Conservation (phyloP, 805 yeast genomes). For the Saccharomycopsis sp. region DNA sequence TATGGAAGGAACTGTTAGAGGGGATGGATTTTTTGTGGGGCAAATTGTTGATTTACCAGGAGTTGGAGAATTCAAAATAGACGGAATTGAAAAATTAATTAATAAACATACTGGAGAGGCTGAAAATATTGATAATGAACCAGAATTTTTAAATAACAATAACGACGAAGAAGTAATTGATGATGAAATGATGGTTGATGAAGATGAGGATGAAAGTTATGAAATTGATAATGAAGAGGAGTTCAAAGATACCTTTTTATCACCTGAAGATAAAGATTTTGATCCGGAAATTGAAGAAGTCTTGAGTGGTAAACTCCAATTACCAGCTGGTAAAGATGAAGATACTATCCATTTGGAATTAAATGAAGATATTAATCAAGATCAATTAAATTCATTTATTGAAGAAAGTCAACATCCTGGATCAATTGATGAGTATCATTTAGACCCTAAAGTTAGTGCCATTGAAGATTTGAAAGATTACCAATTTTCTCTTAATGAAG, state of each 20-base stretch:
- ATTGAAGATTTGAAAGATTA: slow-evolving; percentile 65
- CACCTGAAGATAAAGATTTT: slow-evolving; percentile 30
- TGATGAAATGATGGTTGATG: slow-evolving; percentile 16
- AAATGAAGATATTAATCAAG: slow-evolving; percentile 74
- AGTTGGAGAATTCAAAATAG: slow-evolving; percentile 77
- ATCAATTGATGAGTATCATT: slow-evolving; percentile 84
- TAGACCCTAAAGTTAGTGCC: slow-evolving; percentile 67
- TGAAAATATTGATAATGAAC: background rate
- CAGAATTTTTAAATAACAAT: background rate
- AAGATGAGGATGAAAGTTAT: slow-evolving; percentile 19
- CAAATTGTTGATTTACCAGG: slow-evolving; percentile 81
- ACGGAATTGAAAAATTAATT: slow-evolving; percentile 46
- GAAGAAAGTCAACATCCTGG: slow-evolving; percentile 57
- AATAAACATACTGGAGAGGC: slow-evolving; percentile 23
- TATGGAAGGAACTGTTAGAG: slow-evolving; percentile 80
- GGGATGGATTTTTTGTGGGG: slow-evolving; percentile 70
- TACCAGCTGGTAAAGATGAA: slow-evolving; percentile 34
- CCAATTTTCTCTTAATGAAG: slow-evolving; percentile 75
- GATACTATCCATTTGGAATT: too few relatives aligned
- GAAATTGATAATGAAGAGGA: slow-evolving; percentile 22
- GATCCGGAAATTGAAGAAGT: slow-evolving; percentile 37
- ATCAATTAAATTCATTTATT: slow-evolving; percentile 63
- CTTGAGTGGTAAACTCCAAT: slow-evolving; percentile 30
- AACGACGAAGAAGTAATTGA: background rate
- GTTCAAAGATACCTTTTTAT: slow-evolving; percentile 29